Evolutionary conservation across 2,329 filamentous ascomycete species (phyloP).

Genomic region (Colletotrichum karsti): DNA sequence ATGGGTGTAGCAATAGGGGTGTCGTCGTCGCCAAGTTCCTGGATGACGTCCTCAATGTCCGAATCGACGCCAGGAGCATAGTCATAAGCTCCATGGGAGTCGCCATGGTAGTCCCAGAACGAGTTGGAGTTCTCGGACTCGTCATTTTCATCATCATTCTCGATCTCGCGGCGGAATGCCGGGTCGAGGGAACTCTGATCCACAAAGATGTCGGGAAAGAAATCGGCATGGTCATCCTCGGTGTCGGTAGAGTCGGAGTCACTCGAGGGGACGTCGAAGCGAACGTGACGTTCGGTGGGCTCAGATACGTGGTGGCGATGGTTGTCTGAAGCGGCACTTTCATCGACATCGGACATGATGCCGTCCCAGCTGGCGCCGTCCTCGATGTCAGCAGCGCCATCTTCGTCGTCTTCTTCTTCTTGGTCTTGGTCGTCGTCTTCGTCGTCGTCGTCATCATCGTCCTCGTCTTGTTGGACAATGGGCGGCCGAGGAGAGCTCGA

Average conservation of each 20-base stretch:
- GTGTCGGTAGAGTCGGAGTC: slow-evolving; percentile 73
- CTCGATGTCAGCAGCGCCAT: slow-evolving; percentile 45
- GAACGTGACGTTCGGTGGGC: slow-evolving; percentile 70
- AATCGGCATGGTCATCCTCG: slow-evolving; percentile 68
- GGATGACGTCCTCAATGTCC: slow-evolving; percentile 51
- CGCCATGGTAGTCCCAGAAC: slow-evolving; percentile 70
- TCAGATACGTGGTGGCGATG: slow-evolving; percentile 37
- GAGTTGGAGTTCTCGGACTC: slow-evolving; percentile 66
- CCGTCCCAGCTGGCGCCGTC: slow-evolving; percentile 65
- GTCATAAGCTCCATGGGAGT: slow-evolving; percentile 56
- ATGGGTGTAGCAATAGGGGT: slow-evolving; percentile 53
- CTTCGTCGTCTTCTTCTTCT: slow-evolving; percentile 48
- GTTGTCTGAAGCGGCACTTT: slow-evolving; percentile 52
- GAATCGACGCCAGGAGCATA: slow-evolving; percentile 44
- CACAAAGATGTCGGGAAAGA: slow-evolving; percentile 83
- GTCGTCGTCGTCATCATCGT: slow-evolving; percentile 48
- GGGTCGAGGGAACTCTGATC: slow-evolving; percentile 79
- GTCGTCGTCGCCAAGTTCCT: slow-evolving; percentile 48
- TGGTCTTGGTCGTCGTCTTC: slow-evolving; percentile 48
- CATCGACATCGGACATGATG: slow-evolving; percentile 57
- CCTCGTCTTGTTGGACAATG: slow-evolving; percentile 36
- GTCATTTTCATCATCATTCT: slow-evolving; percentile 66
- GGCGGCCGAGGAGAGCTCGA: slow-evolving; percentile 61
- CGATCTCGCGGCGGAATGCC: slow-evolving; percentile 76
- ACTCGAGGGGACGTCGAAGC: slow-evolving; percentile 74